phyloP scores from a whole-genome alignment of 345 rosid genomes.

The Acer yangbiense region DNA sequence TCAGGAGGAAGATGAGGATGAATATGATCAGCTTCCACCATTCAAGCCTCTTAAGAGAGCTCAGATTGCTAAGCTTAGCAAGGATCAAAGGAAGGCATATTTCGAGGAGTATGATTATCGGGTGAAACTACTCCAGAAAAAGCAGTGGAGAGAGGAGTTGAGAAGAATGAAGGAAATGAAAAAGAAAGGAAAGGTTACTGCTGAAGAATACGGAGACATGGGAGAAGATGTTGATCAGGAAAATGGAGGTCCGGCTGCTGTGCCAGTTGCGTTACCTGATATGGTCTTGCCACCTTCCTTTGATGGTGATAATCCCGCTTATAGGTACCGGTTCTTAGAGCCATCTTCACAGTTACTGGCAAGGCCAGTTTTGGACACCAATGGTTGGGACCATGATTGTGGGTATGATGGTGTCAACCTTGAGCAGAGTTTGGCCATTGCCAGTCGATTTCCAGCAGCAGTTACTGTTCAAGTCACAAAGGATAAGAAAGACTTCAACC shows the following conservation, averaged over 20 bases:
- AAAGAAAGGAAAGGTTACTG: slow-evolving; percentile 68
- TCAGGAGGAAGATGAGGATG: slow-evolving; percentile 82
- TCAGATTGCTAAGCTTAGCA: slow-evolving; percentile 80
- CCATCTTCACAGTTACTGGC: slow-evolving; percentile 82
- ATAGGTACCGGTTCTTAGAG: slow-evolving; percentile 88
- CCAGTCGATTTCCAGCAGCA: slow-evolving; percentile 68
- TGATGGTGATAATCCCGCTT: slow-evolving; percentile 81
- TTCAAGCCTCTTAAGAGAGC: slow-evolving; percentile 82
- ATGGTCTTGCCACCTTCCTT: slow-evolving; percentile 91
- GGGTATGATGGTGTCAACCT: slow-evolving; percentile 94
- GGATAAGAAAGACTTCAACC: slow-evolving; percentile 93
- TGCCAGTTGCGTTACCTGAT: slow-evolving; percentile 87
- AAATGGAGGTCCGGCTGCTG: slow-evolving; percentile 75
- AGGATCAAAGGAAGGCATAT: slow-evolving; percentile 79
- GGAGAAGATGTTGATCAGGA: slow-evolving; percentile 81
- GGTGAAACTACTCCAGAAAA: slow-evolving; percentile 90
- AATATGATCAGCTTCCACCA: slow-evolving; percentile 92
- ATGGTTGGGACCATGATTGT: slow-evolving; percentile 99
- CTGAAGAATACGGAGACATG: slow-evolving; percentile 52
- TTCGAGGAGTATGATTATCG: slow-evolving; percentile 94
- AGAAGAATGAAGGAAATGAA: slow-evolving; percentile 76
- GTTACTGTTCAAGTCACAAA: slow-evolving; percentile 84
- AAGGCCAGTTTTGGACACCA: slow-evolving; percentile 89
- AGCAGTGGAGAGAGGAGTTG: slow-evolving; percentile 88
- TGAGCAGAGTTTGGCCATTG: slow-evolving; percentile 69